These are phyloP conservation scores for Botrytis fragariae DNA, from an alignment of 2,329 filamentous ascomycete species.

Conservation along the genomic window DNA sequence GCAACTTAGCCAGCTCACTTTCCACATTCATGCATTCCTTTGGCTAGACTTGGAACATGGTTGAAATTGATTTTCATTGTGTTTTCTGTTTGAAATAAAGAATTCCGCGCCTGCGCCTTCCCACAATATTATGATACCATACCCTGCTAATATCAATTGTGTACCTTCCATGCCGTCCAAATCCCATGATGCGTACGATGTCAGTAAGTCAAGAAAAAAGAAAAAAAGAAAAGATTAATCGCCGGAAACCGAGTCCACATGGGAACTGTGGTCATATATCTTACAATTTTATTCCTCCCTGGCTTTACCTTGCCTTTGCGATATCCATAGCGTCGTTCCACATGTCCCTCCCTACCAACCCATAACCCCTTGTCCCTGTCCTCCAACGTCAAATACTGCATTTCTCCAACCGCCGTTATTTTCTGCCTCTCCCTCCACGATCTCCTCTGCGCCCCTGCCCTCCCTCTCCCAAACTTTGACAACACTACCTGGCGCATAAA, in stretches of 20 bases:
- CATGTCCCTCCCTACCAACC: background rate
- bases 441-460: conserved; percentile 65
- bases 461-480: conserved; percentile 89
- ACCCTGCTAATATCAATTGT: background rate
- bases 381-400: conserved; percentile 4
- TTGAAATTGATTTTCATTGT: background rate
- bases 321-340: background rate
- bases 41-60: background rate
- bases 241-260: background rate
- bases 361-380: conserved; percentile 7
- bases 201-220: background rate
- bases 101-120: background rate
- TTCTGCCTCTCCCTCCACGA: conserved; percentile 67
- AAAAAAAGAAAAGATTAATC: background rate
- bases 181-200: background rate
- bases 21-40: background rate
- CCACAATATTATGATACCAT: background rate
- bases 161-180: background rate
- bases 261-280: background rate
- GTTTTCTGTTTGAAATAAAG: background rate
- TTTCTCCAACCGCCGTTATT: conserved; percentile 59
- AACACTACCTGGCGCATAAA: conserved; percentile 86
- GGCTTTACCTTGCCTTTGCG: background rate
- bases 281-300: background rate
- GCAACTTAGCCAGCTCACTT: background rate